Percentiles rank a stretch among this genome's conserved stretches.
phyloP scores from a whole-genome alignment of 1,284 basidiomycete species.

The Laetiporus sulphureus region DNA sequence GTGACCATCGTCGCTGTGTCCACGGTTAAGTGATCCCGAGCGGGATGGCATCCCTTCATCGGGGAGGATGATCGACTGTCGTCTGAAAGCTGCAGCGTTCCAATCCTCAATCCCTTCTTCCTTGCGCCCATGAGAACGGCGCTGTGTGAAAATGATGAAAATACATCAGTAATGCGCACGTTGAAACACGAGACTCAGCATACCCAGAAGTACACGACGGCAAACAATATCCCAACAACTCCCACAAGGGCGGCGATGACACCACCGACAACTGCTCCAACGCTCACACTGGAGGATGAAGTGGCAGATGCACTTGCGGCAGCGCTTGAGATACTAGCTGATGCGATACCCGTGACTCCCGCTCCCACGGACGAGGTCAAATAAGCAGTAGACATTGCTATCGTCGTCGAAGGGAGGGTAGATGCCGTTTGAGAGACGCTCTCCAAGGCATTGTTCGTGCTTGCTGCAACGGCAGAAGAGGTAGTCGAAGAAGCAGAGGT shows the following conservation, averaged over 20 bases:
- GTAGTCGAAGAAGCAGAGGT: slow-evolving; percentile 1
- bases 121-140: slow-evolving; percentile 37
- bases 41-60: slow-evolving; percentile 32
- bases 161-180: slow-evolving; percentile 3
- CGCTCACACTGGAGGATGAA: slow-evolving; percentile 8
- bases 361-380: no score
- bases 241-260: slow-evolving; percentile 44
- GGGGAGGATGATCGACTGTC: slow-evolving; percentile 51
- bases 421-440: background rate
- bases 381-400: slow-evolving; percentile 9
- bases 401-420: background rate
- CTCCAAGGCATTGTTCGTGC: no score
- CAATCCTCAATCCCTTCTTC: slow-evolving; percentile 35
- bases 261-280: slow-evolving; percentile 41
- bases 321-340: no score
- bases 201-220: slow-evolving; percentile 50
- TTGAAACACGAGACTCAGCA: slow-evolving; percentile 4
- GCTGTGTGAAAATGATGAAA: no score
- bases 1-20: slow-evolving; percentile 1
- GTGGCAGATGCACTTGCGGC: slow-evolving; percentile 7
- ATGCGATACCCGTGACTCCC: no score
- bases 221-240: slow-evolving; percentile 39
- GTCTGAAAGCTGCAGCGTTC: slow-evolving; percentile 45
- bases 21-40: slow-evolving; percentile 5
- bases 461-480: background rate